A percentile compares a stretch with the other conserved stretches of the same genome.
Conservation (phyloP, 345 rosid genomes). For the Gossypium mustelinum region DNA sequence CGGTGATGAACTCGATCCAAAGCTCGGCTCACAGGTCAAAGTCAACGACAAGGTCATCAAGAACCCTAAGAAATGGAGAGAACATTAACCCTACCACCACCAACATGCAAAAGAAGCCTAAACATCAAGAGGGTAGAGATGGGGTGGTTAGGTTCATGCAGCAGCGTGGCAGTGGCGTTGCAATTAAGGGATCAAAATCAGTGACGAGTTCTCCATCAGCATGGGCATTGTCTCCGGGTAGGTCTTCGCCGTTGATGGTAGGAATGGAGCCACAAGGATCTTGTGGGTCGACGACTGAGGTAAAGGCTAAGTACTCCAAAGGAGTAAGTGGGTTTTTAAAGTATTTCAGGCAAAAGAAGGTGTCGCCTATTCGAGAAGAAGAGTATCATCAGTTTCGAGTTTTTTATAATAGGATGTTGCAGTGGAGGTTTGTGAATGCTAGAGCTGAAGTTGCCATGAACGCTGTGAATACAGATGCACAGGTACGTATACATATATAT, state of each 20-base stretch:
- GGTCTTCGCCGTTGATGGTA: slow-evolving; percentile 28
- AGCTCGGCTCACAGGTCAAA: slow-evolving; percentile 30
- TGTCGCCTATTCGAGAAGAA: slow-evolving; percentile 46
- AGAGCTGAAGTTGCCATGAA: slow-evolving; percentile 41
- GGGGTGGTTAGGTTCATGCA: slow-evolving; percentile 35
- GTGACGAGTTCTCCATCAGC: slow-evolving; percentile 53
- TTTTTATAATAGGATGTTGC: slow-evolving; percentile 44
- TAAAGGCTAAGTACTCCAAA: slow-evolving; percentile 23
- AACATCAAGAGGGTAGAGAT: slow-evolving; percentile 14
- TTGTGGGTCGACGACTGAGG: slow-evolving; percentile 10
- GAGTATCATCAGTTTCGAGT: slow-evolving; percentile 46
- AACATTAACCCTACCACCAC: neutral
- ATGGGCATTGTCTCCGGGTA: slow-evolving; percentile 78
- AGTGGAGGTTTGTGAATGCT: slow-evolving; percentile 64
- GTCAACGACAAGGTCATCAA: slow-evolving; percentile 39
- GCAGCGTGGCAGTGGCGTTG: slow-evolving; percentile 15
- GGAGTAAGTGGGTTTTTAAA: slow-evolving; percentile 54
- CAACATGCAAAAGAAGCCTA: slow-evolving; percentile 17
- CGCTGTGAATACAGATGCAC: slow-evolving; percentile 27
- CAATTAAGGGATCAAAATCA: slow-evolving; percentile 26
- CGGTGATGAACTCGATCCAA: slow-evolving; percentile 16
- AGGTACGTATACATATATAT: slow-evolving; percentile 30
- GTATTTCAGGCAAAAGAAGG: slow-evolving; percentile 65
- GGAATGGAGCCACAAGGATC: slow-evolving; percentile 4
- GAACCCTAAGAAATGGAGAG: slow-evolving; percentile 15